Percentiles rank a stretch among this genome's conserved stretches.
phyloP scores from a whole-genome alignment of 768 basidiomycete genomes.

The Leucosporidium creatinivorum region DNA sequence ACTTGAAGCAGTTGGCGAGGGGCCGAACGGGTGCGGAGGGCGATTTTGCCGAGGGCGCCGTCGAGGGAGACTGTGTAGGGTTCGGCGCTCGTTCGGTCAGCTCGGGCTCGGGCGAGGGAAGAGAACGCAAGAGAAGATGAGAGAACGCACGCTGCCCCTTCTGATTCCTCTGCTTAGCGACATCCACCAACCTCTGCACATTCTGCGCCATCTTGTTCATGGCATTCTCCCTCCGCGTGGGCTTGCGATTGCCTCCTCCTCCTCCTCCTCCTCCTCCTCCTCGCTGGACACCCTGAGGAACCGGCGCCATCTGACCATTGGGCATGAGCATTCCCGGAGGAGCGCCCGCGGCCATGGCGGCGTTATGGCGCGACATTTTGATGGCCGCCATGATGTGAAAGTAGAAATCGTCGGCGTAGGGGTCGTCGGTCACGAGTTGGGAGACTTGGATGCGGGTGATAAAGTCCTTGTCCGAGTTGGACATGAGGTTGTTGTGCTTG shows the following conservation, averaged over 20 bases:
- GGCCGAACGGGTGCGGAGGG: conserved; percentile 89
- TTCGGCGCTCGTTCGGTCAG: conserved; percentile 43
- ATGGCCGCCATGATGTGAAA: conserved; percentile 54
- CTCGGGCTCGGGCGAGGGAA: too few relatives aligned
- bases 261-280: neutral
- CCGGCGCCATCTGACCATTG: neutral
- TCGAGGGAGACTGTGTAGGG: conserved; percentile 60
- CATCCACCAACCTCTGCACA: conserved; percentile 91
- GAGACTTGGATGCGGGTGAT: conserved; percentile 99
- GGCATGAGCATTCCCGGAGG: neutral
- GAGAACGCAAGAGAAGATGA: neutral
- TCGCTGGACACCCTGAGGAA: neutral
- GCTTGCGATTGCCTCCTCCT: conserved; percentile 1
- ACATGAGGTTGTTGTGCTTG: conserved; percentile 91
- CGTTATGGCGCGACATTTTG: conserved; percentile 22
- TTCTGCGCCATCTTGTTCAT: conserved; percentile 52
- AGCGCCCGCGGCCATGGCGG: conserved; percentile 10
- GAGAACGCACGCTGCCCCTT: conserved; percentile 43
- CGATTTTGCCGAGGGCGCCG: conserved; percentile 90
- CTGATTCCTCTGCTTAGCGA: conserved; percentile 75
- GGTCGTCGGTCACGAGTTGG: conserved; percentile 93
- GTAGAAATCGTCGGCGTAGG: conserved; percentile 96
- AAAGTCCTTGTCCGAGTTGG: conserved; percentile 97
- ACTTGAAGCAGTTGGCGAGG: conserved; percentile 93
- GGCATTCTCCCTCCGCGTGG: conserved; percentile 36